Conservation (phyloP, 148 eudicot genomes). For the Rhododendron williamsianum region DNA sequence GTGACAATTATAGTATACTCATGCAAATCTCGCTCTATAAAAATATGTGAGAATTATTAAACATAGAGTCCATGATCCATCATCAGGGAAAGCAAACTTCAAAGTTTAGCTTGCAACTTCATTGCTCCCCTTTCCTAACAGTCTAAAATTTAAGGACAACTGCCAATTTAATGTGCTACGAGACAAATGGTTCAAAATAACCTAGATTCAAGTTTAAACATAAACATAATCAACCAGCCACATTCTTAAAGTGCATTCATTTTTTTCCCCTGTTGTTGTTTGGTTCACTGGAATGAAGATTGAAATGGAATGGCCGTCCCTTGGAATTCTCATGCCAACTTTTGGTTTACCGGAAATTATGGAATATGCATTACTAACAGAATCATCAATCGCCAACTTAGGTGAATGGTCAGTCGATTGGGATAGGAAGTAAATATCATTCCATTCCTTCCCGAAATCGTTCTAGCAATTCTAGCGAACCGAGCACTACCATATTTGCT, state of each 20-base stretch:
- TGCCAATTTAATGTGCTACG: background rate
- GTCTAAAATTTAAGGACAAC: background rate
- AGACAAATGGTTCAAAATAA: background rate
- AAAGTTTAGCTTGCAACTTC: background rate
- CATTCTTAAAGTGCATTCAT: background rate
- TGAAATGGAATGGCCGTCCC: background rate
- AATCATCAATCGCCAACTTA: background rate
- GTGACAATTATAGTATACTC: background rate
- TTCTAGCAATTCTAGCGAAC: background rate
- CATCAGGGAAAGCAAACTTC: background rate
- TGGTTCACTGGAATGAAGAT: background rate
- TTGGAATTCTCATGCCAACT: background rate
- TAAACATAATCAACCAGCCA: background rate
- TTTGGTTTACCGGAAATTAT: background rate
- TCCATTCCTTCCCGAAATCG: background rate
- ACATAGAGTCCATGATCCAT: background rate
- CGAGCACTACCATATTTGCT: background rate
- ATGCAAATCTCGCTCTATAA: background rate
- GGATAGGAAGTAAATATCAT: background rate
- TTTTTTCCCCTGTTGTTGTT: background rate
- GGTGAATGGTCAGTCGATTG: background rate
- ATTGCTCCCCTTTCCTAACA: background rate
- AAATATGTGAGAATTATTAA: background rate
- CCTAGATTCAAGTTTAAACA: background rate
- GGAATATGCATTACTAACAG: background rate